Evolutionary conservation across 345 rosid species (phyloP), one percentile per base, ranked within the genome.

Genomic region (Sonneratia caseolaris): DNA sequence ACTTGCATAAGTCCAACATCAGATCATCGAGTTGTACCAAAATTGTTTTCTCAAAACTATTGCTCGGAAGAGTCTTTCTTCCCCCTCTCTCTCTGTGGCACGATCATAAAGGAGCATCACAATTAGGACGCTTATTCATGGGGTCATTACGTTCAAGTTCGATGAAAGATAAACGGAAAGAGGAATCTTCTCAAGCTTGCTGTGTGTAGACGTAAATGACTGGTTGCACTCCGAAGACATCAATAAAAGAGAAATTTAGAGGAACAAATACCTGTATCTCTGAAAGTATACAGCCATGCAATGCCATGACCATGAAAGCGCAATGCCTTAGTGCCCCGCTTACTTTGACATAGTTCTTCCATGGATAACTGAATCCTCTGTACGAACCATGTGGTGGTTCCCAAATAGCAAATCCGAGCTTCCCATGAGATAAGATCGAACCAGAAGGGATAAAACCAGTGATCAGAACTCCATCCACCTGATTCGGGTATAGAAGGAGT

Each of bases 311-410:
- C 83, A 79, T 91, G 83, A 94, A 91, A 43, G 98, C 98, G 70
- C 97, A 94, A 79, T 94, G 97, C 88, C 96, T 86, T 74, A 91
- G 78, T 47, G 98, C 89, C 32, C 98, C 98, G 21, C 96, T 89
- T 70, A 91, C 85, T 85, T 84, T 88, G 77, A 88, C 90, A 75
- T 89, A 94, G 79, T 83, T 91, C 85, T 84, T 83, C 98, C 98
- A 94, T 5, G 98, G 98, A 83, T 91, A 94, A 56, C 76, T 68
- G 76, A 94, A 75, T 55, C 85, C 82, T 75, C 53, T 89, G 79
- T 91, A 94, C 38, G 87, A 95, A 77, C 98, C 98, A 24, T 94
- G 98, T 70, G 98, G 98, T 14, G 98, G 98, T 86, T 94, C 98
- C 97, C 96, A 94, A 64, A 89, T 78, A 7, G 98, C 98, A 74